Base-by-base conservation (phyloP, 2,329 filamentous ascomycete species). In the Colletotrichum caudatum region DNA sequence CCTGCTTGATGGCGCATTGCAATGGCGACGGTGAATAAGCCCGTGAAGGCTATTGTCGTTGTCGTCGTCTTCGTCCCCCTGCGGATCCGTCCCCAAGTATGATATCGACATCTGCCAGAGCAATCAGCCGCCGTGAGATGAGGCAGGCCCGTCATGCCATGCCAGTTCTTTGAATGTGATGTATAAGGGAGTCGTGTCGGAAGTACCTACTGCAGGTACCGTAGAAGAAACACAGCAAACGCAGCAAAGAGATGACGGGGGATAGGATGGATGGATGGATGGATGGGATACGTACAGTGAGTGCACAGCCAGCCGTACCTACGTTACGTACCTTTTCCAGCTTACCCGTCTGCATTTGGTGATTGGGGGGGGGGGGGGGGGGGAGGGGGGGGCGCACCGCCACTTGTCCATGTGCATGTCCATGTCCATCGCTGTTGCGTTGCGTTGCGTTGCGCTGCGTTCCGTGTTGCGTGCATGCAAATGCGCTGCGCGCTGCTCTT, bases 371-470 rank as follows among this genome's bases (percentile, higher is more conserved):
- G 62, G 66, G 41, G 58, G 48, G 37, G 53, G 53, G 8, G 53
- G 66, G 53, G 62, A 59, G 58, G 41, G 48, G 29, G 33, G 48
- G 62, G 37, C 35, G 68, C 68, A 69, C 58, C 59, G 69, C 65
- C 69, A 72, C 69, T 58, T 29, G 59, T 41, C 63, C 64, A 41
- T 41, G 51, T 53, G 16, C 29, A 56, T 35, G 29, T 41, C 35
- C 54, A 39, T 58, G 35, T 50, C 56, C 66, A 23, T 51, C 23
- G 60, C 14, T 53, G 60, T 9, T 53, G 39, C 35, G 54, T 29
- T 29, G 29, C 35, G 35, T 35, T 35, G 7, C 18, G 60, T 8
- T 54, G 29, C 35, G 54, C 59, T 67, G 39, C 46, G 62, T 33
- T 51, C 37, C 26, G 62, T 41, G 46, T 39, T 65, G 63, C 63